Base-by-base conservation (phyloP, 2,329 filamentous ascomycete genomes). In the Gyromitra esculenta region DNA sequence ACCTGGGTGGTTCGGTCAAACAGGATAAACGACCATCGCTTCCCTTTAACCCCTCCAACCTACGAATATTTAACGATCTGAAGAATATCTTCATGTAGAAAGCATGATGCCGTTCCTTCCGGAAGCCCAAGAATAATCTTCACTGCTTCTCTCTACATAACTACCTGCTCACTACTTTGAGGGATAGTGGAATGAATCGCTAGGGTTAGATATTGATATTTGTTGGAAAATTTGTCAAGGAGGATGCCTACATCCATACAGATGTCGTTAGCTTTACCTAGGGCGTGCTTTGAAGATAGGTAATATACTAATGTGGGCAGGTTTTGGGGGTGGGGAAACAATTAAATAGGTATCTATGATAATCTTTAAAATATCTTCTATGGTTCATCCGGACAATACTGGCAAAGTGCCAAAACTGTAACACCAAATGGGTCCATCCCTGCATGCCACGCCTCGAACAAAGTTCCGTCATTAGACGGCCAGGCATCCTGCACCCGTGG, bases 381-480 rank as follows among this genome's bases (percentile, higher is more conserved):
- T 31, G 66, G 39, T 3, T 18, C 5, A 3, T 35, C 15, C 13
- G 25, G 41, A 15, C 70, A 75, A 48, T 64, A 60, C 37, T 77
- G 70, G 11, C 64, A 68, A 31, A 77, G 65, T 15, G 75, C 71
- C 57, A 77, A 64, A 25, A 77, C 57, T 31, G 70, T 77, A 63
- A 77, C 64, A 7, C 75, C 75, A 54, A 77, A 75, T 13, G 59
- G 18, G 37, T 77, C 75, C 75, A 77, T 77, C 8, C 75, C 75
- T n/a, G 50, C 35, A 60, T 69, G 54, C 75, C 75, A 77, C 31
- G 70, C 71, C 8, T 74, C 75, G 5, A 71, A 39, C 52, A 45
- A 43, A 1, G 37, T 13, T 9, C 21, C 7, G 15, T 45, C 63
- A 2, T 35, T 48, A 37, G 70, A 25, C 11, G 64, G 56, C 71